Base-by-base conservation (phyloP, 768 basidiomycete species). In the Lentinula lateritia region DNA sequence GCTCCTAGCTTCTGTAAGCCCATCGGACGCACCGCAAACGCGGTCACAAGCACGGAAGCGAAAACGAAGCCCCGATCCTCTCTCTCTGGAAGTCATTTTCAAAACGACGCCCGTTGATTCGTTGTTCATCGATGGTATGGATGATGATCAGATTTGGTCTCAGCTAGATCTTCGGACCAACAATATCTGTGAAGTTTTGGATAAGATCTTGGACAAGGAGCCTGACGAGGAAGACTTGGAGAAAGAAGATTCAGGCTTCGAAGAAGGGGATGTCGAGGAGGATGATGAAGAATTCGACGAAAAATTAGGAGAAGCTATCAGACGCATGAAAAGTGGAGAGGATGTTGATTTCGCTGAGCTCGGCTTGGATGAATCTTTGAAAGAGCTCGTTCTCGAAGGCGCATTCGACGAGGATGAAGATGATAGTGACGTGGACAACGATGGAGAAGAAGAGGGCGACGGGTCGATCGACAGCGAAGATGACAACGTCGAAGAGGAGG, bases 121-220 rank as follows among this genome's bases (percentile, higher is more conserved):
- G 39, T 81, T 99, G 18, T 90, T 86, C 62, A 77, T 87, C 12
- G 85, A 93, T 20, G 88, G 82, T 16, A 88, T 97, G 84, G 89
- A 87, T 66, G 81, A 84, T 23, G 91, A 92, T 61, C 95, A 96
- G 71, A 78, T 98, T 32, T 99, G 96, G 96, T 88, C 88, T 43
- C 96, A 99, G 75, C 72, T 98, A 59, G 96, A 98, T 69, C 77
- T 99, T 58, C 79, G 92, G 48, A 78, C 87, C 15, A 82, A 85
- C 63, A 82, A 80, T 50, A 76, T 98, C 23, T 90, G 88, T 63
- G 81, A 83, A 45, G 81, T 89, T 54, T 74, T 96, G 45, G 82
- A 90, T 52, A 78, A 42, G 12, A 80, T 86, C 41, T 75, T 93
- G 18, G 85, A 86, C 59, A 85, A 81, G 32, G 79, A 78, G 7